These are phyloP conservation scores for Begonia masoniana DNA, from an alignment of 306 rosid species.

Conservation along the genomic window DNA sequence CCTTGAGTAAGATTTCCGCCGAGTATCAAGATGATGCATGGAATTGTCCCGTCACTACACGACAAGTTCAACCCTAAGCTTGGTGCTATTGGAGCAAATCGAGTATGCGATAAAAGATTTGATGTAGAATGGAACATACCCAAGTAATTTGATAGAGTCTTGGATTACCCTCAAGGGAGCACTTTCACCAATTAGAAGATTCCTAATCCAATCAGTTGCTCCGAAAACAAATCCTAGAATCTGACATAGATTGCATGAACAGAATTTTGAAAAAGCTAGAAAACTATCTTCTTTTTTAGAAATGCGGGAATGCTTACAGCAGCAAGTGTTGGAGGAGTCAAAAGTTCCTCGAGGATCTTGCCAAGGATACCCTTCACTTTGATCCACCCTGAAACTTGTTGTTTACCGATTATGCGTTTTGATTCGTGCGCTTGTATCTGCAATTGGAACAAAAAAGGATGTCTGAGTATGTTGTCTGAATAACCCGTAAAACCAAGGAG, in stretches of 20 bases:
- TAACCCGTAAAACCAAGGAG: too few relatives aligned
- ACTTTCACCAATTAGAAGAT: slow-evolving; percentile 36
- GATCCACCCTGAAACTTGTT: slow-evolving; percentile 19
- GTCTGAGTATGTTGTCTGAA: too few relatives aligned
- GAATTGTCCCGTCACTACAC: slow-evolving; percentile 70
- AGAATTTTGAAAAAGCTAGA: neutral
- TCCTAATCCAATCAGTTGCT: slow-evolving; percentile 42
- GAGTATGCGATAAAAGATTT: too few relatives aligned
- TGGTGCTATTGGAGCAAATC: too few relatives aligned
- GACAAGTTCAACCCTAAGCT: neutral
- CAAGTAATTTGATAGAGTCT: slow-evolving; percentile 44
- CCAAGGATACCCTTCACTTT: slow-evolving; percentile 16
- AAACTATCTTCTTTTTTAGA: neutral
- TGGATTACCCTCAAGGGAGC: slow-evolving; percentile 76
- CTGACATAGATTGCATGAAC: slow-evolving; percentile 21
- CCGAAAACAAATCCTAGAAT: slow-evolving; percentile 66
- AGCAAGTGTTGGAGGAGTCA: slow-evolving; percentile 77
- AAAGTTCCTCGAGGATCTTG: slow-evolving; percentile 34
- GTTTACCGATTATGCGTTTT: slow-evolving; percentile 2
- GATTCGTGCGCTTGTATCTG: slow-evolving; percentile 9
- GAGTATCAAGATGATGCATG: slow-evolving; percentile 71
- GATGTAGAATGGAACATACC: slow-evolving; percentile 27
- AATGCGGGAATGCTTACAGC: slow-evolving; percentile 34
- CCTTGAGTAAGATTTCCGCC: slow-evolving; percentile 91
- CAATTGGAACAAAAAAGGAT: too few relatives aligned